Evolutionary conservation across 371 early-diverging fungal genomes (phyloP), one percentile per base, ranked within the genome.

Genomic region (Mucor circinelloides): DNA sequence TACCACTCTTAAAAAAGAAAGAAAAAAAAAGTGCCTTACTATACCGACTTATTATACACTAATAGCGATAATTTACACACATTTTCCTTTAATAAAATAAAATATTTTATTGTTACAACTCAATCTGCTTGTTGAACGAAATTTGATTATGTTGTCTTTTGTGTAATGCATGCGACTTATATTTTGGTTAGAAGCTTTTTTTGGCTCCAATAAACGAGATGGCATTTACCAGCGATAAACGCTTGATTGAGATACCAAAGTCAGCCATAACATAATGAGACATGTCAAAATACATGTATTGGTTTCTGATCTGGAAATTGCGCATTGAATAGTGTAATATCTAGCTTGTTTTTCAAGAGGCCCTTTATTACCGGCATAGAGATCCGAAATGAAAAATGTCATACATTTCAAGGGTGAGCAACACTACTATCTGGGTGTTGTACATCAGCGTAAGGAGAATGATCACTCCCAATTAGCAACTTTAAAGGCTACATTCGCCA

Each of bases 21-120:
- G n/a, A 42, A 42, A 44, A 59, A 59, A 59, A 59, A 59, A 59
- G 10, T 23, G 25, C 38, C 59, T 44, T 44, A 19, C 12, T 36
- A 36, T 36, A 36, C 17, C 44, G 19, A 44, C 44, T 17, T 44
- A 44, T 44, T 50, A 50, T 50, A 25, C 7, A 6, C 9, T 19
- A 50, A 50, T 50, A 23, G 12, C 8, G 19, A 44, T 44, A 44
- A 44, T 44, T 48, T 48, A 48, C 21, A 48, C 48, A 23, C 36
- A 36, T 36, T 36, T 36, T 13, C n/a, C n/a, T 23, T 50, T 50
- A 23, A 50, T 23, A 23, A 50, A 50, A 50, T 50, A 50, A 25
- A 21, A 3, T 10, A 50, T 50, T 50, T 50, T 50, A 50, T 50
- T 50, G 25, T 50, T 23, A 50, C 50, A 25, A 50, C 6, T 19